A percentile compares a stretch with the other conserved stretches of the same genome.
phyloP scores from a whole-genome alignment of 2,329 filamentous ascomycete genomes.

The Ascochyta pisi region DNA sequence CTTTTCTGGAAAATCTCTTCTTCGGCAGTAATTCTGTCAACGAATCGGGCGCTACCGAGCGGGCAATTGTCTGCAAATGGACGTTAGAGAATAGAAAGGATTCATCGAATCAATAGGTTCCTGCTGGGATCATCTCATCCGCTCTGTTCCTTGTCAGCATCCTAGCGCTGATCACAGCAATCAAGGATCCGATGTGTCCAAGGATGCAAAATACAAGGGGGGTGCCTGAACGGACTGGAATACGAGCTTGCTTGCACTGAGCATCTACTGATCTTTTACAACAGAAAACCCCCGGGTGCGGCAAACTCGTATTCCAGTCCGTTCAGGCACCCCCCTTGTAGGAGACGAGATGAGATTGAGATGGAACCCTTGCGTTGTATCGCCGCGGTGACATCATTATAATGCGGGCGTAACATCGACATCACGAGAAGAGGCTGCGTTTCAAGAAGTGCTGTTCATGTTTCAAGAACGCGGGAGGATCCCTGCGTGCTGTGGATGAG shows the following conservation, averaged over 20 bases:
- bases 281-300: too few relatives aligned
- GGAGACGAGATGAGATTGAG: conserved; percentile 5
- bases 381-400: conserved; percentile 9
- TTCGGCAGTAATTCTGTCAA: neutral
- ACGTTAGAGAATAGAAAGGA: neutral
- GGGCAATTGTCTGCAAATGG: neutral
- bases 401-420: conserved; percentile 11
- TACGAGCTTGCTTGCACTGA: too few relatives aligned
- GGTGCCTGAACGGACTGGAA: too few relatives aligned
- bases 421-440: conserved; percentile 4
- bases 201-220: conserved; percentile 5
- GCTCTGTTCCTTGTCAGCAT: conserved; percentile 8
- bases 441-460: conserved; percentile 3
- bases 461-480: conserved; percentile 1
- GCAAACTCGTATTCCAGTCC: too few relatives aligned
- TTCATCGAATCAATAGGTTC: conserved; percentile 16
- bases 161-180: conserved; percentile 12
- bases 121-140: neutral
- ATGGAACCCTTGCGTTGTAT: conserved; percentile 6
- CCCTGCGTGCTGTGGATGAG: conserved; percentile 2
- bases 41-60: conserved; percentile 10
- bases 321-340: too few relatives aligned
- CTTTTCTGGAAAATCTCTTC: neutral
- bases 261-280: too few relatives aligned
- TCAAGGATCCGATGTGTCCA: conserved; percentile 3